Base-by-base conservation (phyloP, 495 filamentous ascomycete species). In the Evansstolkia leycettana region DNA sequence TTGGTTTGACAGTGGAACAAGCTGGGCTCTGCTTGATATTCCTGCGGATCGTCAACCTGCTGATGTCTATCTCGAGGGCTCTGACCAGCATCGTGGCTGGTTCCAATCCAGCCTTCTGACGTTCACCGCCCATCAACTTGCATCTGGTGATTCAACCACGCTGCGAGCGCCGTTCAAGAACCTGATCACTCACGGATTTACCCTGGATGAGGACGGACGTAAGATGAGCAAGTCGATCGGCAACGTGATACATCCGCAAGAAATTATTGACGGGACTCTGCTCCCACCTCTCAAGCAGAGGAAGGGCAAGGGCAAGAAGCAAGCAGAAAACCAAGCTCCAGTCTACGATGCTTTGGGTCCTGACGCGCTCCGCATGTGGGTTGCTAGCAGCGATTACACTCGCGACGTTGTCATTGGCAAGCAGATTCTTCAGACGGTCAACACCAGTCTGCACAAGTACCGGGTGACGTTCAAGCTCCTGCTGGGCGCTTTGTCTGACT, bases 151-250 rank as follows among this genome's bases (percentile, higher is more conserved):
- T 33, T 25, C 54, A 17, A 41, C 54, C 29, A 45, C 57, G 42
- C 27, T 49, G 38, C 47, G 43, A 33, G 66, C 81, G 2, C 92
- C 90, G 0, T 99, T 85, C 65, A 80, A 74, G 39, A 80, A 73
- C 19, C 66, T 96, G 10, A 79, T 96, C 43, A 99, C 90, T 0
- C 90, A 99, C 52, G 90, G 90, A 0, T 99, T 99, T 47, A 88
- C 83, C 2, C 67, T 99, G 1, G 89, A 96, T 43, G 70, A 82
- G 39, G 58, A 80, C 8, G 89, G 89, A 15, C 84, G 80, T 41
- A 99, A 99, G 52, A 99, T 99, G 90, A 94, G 86, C 54, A 99
- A 99, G 55, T 94, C 85, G 2, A 63, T 94, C 11, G 90, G 92
- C n/a, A 96, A 99, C 50, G 71, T 80, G 29, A 75, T 95, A 36